These are phyloP conservation scores for Mycena polygramma DNA, from an alignment of 768 basidiomycete species.

Conservation along the genomic window DNA sequence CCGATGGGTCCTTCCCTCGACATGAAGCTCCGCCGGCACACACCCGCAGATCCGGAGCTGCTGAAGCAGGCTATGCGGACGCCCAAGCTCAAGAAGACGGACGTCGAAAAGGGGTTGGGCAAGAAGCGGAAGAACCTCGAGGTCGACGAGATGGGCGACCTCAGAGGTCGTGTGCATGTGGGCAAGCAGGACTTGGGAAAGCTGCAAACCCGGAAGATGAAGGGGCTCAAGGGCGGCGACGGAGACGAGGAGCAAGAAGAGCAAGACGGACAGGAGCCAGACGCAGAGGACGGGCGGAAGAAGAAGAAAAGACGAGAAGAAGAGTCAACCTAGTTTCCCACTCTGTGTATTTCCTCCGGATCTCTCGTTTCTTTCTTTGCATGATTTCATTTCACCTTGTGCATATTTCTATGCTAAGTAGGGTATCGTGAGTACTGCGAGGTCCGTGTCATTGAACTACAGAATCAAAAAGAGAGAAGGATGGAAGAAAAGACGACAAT, in stretches of 20 bases:
- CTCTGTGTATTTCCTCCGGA: background rate
- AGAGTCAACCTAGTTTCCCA: conserved; percentile 1
- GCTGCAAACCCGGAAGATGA: conserved; percentile 96
- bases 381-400: conserved; percentile 36
- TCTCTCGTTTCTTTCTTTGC: conserved; percentile 5
- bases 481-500: conserved; percentile 40
- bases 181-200: conserved; percentile 89
- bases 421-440: conserved; percentile 75
- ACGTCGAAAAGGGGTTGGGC: conserved; percentile 88
- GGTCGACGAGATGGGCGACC: conserved; percentile 98
- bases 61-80: conserved; percentile 85
- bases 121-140: conserved; percentile 95
- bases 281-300: conserved; percentile 32
- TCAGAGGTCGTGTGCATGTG: conserved; percentile 91
- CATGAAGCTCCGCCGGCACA: conserved; percentile 80
- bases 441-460: conserved; percentile 76
- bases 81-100: conserved; percentile 90
- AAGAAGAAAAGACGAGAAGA: conserved; percentile 39
- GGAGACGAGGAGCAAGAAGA: conserved; percentile 36
- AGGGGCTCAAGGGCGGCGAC: conserved; percentile 76
- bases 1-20: conserved; percentile 96
- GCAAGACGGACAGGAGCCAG: conserved; percentile 39
- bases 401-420: conserved; percentile 50
- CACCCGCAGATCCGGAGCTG: conserved; percentile 81
- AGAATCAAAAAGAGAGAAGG: conserved; percentile 47